phyloP scores from a whole-genome alignment of 1,284 basidiomycete genomes.

The Microbotryum saponariae region DNA sequence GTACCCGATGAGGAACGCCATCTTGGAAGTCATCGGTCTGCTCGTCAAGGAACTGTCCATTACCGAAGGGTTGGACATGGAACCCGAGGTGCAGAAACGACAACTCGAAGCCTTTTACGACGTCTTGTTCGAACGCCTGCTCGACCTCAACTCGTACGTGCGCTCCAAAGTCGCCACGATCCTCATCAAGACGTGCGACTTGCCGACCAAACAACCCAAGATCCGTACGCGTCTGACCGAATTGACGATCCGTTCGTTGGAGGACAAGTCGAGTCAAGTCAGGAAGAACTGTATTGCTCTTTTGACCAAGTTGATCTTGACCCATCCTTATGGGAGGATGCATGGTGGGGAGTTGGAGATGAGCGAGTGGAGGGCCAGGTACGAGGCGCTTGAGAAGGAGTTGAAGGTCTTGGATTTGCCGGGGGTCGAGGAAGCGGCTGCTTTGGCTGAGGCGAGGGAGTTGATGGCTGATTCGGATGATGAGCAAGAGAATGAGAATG shows the following conservation, averaged over 20 bases:
- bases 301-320: conserved; percentile 67
- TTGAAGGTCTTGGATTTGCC: conserved; percentile 56
- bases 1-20: conserved; percentile 89
- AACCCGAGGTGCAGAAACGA: conserved; percentile 60
- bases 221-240: conserved; percentile 70
- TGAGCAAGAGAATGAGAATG: conserved; percentile 39
- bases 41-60: conserved; percentile 68
- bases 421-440: conserved; percentile 29
- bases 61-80: conserved; percentile 44
- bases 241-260: conserved; percentile 67
- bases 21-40: conserved; percentile 75
- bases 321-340: conserved; percentile 80
- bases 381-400: conserved; percentile 51
- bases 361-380: conserved; percentile 66
- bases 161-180: conserved; percentile 77
- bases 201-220: conserved; percentile 79
- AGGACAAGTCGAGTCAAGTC: conserved; percentile 84
- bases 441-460: conserved; percentile 37
- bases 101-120: conserved; percentile 78
- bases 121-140: conserved; percentile 72
- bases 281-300: conserved; percentile 75
- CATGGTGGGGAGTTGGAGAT: conserved; percentile 75
- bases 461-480: conserved; percentile 40
- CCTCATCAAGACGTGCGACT: conserved; percentile 59
- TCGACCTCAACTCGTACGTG: conserved; percentile 86